Evolutionary conservation across 371 early-diverging fungal species (phyloP), one percentile per base, ranked within the genome.

Genomic region (Chytridiales sp.): DNA sequence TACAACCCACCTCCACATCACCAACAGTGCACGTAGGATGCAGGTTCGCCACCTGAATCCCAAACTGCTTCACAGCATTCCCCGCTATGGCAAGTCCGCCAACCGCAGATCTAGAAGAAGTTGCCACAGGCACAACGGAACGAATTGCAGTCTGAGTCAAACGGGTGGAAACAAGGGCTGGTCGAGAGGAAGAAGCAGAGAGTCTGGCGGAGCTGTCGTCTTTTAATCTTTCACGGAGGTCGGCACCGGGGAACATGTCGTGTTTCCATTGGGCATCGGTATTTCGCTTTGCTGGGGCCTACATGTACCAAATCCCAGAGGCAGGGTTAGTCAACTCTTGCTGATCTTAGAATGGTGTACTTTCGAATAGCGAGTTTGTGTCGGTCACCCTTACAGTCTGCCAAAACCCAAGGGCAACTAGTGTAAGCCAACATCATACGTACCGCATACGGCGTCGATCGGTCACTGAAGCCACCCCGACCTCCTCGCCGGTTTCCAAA

Each of bases 221-320:
- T 8, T 24, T 48, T 13, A 54, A 24, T 26, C 54, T 6, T 30
- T 54, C 54, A 9, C 42, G 15, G 21, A 54, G 21, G 29, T 54
- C 54, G 5, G 54, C 8, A 3, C 54, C 54, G 17, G 38, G 41
- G 41, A 22, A 54, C 54, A 54, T 54, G 41, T 54, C 54, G 35
- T 54, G 54, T 36, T 42, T 19, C 54, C 54, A 54, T 4, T 24
- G 41, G 26, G 38, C 54, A 27, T 54, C 54, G 5, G 54, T 3
- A 54, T 41, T 54, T 41, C 54, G 19, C 36, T 29, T 38, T 9
- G 54, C n/a, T n/a, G n/a, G n/a, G n/a, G n/a, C n/a, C n/a, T n/a
- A n/a, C n/a, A n/a, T n/a, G n/a, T n/a, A n/a, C n/a, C n/a, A n/a
- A n/a, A n/a, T n/a, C n/a, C n/a, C n/a, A n/a, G n/a, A n/a, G n/a